Percentiles rank a stretch among this genome's conserved stretches.
These are phyloP conservation scores for Hordeum pubiflorum DNA, from an alignment of 202 grass and related monocot genomes.

Conservation along the genomic window DNA sequence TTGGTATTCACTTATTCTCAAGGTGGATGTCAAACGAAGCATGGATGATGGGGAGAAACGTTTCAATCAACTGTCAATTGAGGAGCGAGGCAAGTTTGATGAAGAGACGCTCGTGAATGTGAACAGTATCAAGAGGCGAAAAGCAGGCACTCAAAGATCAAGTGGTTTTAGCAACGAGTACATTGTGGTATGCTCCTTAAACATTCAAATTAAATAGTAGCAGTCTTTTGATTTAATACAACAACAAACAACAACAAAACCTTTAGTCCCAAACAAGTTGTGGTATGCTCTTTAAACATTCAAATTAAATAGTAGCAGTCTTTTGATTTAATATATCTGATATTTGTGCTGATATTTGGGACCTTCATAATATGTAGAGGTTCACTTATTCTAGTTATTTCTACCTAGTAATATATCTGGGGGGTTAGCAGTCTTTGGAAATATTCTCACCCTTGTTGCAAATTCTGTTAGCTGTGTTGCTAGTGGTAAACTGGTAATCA, in stretches of 20 bases:
- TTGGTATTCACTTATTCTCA: constrained; percentile 20
- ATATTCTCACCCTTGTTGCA: neutral
- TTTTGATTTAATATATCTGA: neutral
- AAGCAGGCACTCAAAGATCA: constrained; percentile 49
- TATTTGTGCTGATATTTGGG: neutral
- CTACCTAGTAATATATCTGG: neutral
- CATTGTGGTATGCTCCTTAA: constrained; percentile 73
- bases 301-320: neutral
- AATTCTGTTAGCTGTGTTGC: neutral
- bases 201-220: neutral
- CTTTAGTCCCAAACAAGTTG: too few species aligned
- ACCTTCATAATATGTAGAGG: neutral
- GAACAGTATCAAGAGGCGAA: constrained; percentile 92
- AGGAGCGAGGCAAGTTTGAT: constrained; percentile 98
- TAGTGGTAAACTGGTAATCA: neutral
- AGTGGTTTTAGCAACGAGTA: constrained; percentile 91
- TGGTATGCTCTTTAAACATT: constrained; percentile 48
- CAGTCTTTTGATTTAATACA: too few species aligned
- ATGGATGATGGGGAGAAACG: constrained; percentile 87
- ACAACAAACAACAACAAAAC: too few species aligned
- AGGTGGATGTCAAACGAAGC: constrained; percentile 93
- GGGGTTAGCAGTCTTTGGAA: neutral
- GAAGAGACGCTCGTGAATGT: constrained; percentile 99
- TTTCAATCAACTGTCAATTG: constrained; percentile 96
- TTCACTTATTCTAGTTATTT: neutral